Evolutionary conservation across 1,284 basidiomycete species (phyloP), one percentile per base, ranked within the genome.

Genomic region (Kalmanozyma brasiliensis): DNA sequence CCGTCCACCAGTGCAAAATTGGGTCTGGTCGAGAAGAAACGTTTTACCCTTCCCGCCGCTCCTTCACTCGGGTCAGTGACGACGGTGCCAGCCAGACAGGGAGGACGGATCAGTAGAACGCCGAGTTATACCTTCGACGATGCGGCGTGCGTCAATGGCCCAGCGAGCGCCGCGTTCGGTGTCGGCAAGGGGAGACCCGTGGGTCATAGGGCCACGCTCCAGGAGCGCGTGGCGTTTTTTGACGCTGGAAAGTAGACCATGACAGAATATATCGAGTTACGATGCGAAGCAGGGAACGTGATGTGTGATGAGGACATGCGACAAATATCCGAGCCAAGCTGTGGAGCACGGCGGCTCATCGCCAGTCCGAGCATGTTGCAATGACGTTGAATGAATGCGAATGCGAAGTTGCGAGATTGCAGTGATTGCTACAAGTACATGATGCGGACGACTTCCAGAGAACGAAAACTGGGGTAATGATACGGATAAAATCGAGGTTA

Each of bases 211-310:
- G 63, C 64, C 2, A 70, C 61, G 19, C 34, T 77, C 16, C 51
- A 46, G 33, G 74, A 77, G 47, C 44, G 74, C 4, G 73, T 74
- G 9, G 74, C 74, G 19, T 77, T 77, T 48, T 77, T 77, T 37
- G 73, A 77, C 41, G 19, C 58, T 29, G 63, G 49, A 24, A 64
- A 61, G 43, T 70, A 23, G 38, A 10, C 6, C 2, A 33, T 37
- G 29, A 24, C 13, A 26, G n/a, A n/a, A 16, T 34, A n/a, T 37
- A 30, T 29, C 29, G 44, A 8, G 30, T 23, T 49, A n/a, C 30
- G 17, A n/a, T 16, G 14, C 14, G 17, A 29, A 16, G 19, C 17
- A 30, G n/a, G n/a, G n/a, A n/a, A n/a, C n/a, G n/a, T n/a, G n/a
- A n/a, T n/a, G n/a, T n/a, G n/a, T n/a, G n/a, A n/a, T n/a, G n/a